phyloP scores from a whole-genome alignment of 2,329 filamentous ascomycete genomes.

The Xylaria sp. region DNA sequence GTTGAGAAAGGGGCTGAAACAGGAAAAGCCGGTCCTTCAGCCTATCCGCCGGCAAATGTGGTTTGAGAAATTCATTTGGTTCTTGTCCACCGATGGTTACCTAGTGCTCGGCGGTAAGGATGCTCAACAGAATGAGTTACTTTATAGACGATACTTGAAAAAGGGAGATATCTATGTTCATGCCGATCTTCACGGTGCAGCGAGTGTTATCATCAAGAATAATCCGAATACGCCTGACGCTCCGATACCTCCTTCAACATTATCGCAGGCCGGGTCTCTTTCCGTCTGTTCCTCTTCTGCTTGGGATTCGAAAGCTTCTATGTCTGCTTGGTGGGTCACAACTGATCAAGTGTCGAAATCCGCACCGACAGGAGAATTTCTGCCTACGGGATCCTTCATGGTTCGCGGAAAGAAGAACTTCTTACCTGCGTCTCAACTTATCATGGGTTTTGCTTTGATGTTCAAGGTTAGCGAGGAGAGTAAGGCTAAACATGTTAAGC shows the following conservation, averaged over 20 bases:
- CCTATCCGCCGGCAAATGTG: constrained; percentile 86
- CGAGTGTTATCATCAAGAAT: constrained; percentile 91
- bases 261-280: constrained; percentile 88
- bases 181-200: constrained; percentile 85
- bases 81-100: constrained; percentile 95
- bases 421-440: constrained; percentile 83
- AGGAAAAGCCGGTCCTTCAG: constrained; percentile 87
- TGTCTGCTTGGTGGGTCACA: constrained; percentile 96
- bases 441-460: constrained; percentile 87
- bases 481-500: constrained; percentile 80
- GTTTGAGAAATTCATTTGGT: constrained; percentile 98
- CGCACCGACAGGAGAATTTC: constrained; percentile 79
- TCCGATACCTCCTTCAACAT: constrained; percentile 88
- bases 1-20: constrained; percentile 86
- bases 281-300: constrained; percentile 87
- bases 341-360: constrained; percentile 91
- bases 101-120: constrained; percentile 91
- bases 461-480: constrained; percentile 92
- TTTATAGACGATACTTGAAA: constrained; percentile 87
- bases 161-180: constrained; percentile 94
- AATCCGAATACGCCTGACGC: constrained; percentile 79
- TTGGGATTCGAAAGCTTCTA: constrained; percentile 96
- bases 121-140: constrained; percentile 85
- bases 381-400: constrained; percentile 81
- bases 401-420: constrained; percentile 90